These are phyloP conservation scores for Chrysanthemum makinoi DNA, from an alignment of 129 eudicot species.

Conservation along the genomic window DNA sequence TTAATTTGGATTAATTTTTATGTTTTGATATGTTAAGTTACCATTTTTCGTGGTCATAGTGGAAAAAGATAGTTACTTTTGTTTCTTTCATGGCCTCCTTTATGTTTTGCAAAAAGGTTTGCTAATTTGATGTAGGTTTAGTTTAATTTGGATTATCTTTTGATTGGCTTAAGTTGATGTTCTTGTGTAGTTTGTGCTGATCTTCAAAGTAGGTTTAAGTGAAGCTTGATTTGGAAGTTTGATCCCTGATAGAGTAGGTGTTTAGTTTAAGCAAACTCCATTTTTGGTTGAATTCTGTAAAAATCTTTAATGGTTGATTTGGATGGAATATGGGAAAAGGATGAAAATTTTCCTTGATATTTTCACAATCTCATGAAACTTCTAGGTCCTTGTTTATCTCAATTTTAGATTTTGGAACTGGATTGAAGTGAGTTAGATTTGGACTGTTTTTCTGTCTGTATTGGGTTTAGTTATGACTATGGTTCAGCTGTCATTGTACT, in stretches of 20 bases:
- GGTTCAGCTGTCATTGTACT: conserved; percentile 5
- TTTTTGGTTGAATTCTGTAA: conserved; percentile 12
- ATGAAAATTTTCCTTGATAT: background rate
- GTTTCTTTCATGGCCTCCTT: background rate
- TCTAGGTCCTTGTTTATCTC: conserved; percentile 14
- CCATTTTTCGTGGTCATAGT: no score
- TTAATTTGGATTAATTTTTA: background rate
- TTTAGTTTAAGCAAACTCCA: conserved; percentile 6
- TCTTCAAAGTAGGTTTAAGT: conserved; percentile 15
- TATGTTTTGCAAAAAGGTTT: background rate
- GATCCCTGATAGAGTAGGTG: conserved; percentile 18
- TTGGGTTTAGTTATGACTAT: conserved; percentile 16
- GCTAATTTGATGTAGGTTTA: background rate
- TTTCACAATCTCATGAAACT: conserved; percentile 9
- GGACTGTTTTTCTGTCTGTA: conserved; percentile 13
- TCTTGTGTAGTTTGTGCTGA: conserved; percentile 15
- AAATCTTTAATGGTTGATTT: background rate
- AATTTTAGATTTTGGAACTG: conserved; percentile 13
- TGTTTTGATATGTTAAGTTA: background rate
- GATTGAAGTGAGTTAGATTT: background rate
- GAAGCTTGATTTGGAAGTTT: conserved; percentile 19
- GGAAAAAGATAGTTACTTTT: no score
- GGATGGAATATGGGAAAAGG: background rate
- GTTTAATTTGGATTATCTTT: background rate
- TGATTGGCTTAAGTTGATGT: background rate